Percentiles rank a stretch among this genome's conserved stretches.
These are phyloP conservation scores for Pyrenophora tritici-repentis DNA, from an alignment of 2,329 filamentous ascomycete species.

Conservation along the genomic window DNA sequence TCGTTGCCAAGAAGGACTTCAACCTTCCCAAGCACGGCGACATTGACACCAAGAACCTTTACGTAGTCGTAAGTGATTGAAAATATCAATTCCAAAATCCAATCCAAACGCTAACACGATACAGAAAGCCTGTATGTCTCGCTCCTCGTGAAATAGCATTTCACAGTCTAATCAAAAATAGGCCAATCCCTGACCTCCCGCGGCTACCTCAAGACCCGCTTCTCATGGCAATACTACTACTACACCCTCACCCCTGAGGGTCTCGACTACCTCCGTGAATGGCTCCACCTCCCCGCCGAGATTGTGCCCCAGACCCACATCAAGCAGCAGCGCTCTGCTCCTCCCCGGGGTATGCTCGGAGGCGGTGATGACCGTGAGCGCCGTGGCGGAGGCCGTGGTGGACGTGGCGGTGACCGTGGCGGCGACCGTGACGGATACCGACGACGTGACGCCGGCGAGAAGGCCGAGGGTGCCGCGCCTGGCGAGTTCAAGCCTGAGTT, in stretches of 20 bases:
- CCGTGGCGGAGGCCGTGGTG: conserved; percentile 70
- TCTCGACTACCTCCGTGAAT: conserved; percentile 99
- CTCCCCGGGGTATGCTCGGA: conserved; percentile 97
- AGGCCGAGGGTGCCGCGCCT: conserved; percentile 47
- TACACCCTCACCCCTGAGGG: conserved; percentile 99
- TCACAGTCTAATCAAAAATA: conserved; percentile 23
- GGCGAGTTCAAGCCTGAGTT: conserved; percentile 52
- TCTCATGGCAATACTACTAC: conserved; percentile 82
- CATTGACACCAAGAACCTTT: conserved; percentile 99
- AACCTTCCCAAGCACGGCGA: conserved; percentile 97
- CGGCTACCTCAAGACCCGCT: conserved; percentile 99
- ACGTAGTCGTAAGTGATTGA: conserved; percentile 66
- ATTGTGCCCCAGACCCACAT: conserved; percentile 99
- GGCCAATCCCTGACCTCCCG: conserved; percentile 94
- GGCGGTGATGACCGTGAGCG: conserved; percentile 72
- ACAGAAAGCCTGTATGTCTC: conserved; percentile 70
- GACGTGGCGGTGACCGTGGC: conserved; percentile 63
- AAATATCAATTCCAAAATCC: background rate
- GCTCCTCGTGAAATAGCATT: background rate
- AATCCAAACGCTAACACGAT: background rate
- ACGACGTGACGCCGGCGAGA: conserved; percentile 73
- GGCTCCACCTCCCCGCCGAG: conserved; percentile 99
- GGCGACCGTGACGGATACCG: conserved; percentile 84
- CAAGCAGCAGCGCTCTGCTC: conserved; percentile 99
- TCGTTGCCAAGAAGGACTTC: conserved; percentile 99